Evolutionary conservation across 2,329 filamentous ascomycete species (phyloP).

Genomic region (Aspergillus sojae): DNA sequence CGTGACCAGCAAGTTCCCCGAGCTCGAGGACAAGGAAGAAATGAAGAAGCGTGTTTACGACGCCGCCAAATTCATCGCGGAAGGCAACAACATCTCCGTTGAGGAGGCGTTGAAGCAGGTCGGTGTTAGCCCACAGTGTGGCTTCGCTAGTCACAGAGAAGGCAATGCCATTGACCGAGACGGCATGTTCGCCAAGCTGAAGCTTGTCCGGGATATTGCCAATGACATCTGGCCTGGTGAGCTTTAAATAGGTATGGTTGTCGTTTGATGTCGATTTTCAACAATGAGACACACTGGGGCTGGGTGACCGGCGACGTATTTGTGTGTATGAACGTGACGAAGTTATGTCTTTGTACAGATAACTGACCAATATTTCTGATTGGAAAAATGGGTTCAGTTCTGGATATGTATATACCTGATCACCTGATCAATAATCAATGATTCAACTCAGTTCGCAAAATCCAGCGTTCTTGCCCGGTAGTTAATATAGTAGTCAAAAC

Average conservation of each 20-base stretch:
- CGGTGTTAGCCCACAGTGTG: constrained; percentile 71
- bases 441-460: not conserved
- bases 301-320: not conserved
- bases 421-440: not conserved
- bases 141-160: constrained; percentile 73
- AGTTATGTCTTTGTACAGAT: not conserved
- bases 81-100: constrained; percentile 64
- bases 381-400: not conserved
- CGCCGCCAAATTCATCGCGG: constrained; percentile 69
- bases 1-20: constrained; percentile 64
- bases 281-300: constrained; percentile 10
- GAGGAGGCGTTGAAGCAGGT: constrained; percentile 71
- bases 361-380: not conserved
- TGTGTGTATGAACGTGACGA: not conserved
- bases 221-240: constrained; percentile 70
- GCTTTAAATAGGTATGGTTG: constrained; percentile 34
- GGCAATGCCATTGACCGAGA: constrained; percentile 70
- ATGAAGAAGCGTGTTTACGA: constrained; percentile 62
- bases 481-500: not conserved
- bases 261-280: constrained; percentile 13
- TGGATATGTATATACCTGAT: not conserved
- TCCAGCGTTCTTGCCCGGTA: not conserved
- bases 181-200: constrained; percentile 74
- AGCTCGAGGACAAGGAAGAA: constrained; percentile 65
- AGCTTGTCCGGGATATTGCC: constrained; percentile 70